Evolutionary conservation across 1,284 basidiomycete species (phyloP).

Genomic region (Cryptococcus depauperatus): DNA sequence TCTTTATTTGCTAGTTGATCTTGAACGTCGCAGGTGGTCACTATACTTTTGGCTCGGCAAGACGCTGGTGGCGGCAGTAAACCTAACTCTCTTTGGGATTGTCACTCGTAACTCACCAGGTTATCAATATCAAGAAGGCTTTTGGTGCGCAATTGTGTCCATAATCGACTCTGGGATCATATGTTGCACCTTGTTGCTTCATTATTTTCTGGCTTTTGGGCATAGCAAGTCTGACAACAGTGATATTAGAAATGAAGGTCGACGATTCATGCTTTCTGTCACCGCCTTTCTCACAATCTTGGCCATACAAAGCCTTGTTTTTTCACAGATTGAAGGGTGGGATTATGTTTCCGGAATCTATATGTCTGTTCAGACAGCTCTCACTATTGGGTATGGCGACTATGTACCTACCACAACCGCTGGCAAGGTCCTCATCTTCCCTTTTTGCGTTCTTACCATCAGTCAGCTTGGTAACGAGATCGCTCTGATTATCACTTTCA

Average conservation of each 20-base stretch:
- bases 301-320: conserved; percentile 37
- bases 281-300: conserved; percentile 42
- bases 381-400: conserved; percentile 45
- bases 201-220: conserved; percentile 40
- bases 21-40: conserved; percentile 23
- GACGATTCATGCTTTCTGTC: conserved; percentile 46
- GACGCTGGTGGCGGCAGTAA: conserved; percentile 40
- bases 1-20: neutral
- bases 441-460: conserved; percentile 44
- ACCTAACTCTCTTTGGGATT: conserved; percentile 37
- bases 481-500: conserved; percentile 41
- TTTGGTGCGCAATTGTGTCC: conserved; percentile 47
- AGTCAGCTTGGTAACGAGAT: conserved; percentile 45
- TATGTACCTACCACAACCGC: conserved; percentile 26
- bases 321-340: conserved; percentile 38
- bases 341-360: conserved; percentile 38
- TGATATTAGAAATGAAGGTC: conserved; percentile 37
- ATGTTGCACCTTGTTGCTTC: conserved; percentile 37
- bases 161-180: conserved; percentile 42
- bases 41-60: conserved; percentile 46
- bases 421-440: conserved; percentile 43
- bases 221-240: conserved; percentile 19
- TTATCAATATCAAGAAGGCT: conserved; percentile 42
- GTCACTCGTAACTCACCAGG: conserved; percentile 29
- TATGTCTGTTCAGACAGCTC: conserved; percentile 24